Evolutionary conservation across 306 rosid species (phyloP), one percentile per base, ranked within the genome.

Genomic region (Abrus pulchellus): DNA sequence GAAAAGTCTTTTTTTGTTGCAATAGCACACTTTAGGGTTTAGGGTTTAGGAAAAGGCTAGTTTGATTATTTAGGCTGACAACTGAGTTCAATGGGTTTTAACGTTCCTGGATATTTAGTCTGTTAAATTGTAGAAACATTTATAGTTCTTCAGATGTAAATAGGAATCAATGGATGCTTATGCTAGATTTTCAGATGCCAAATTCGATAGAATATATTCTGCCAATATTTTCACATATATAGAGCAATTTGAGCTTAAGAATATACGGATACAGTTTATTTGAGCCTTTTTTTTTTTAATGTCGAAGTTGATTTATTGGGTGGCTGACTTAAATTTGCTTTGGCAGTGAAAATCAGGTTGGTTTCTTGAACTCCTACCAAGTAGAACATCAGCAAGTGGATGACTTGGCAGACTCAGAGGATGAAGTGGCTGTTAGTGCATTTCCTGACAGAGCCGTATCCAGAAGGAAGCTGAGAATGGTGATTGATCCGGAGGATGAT

Each of bases 401-500:
- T 64, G 94, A 88, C 34, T 70, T 94, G 85, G 93, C 41, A 70
- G 97, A 92, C 85, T 90, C 92, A 43, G 97, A 83, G 29, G 91
- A 90, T 84, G 98, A 94, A 75, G 79, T 69, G 81, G 57, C 29
- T 78, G 12, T 76, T 34, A 63, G 65, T 71, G 85, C 48, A 63
- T 20, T 81, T 43, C 75, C 87, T 68, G 80, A 77, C 27, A 89
- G 79, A 73, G 82, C 79, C 62, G 70, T 72, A 56, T 83, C 80
- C 53, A 90, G 92, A 88, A 92, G 97, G 85, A 91, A 80, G 88
- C 85, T 83, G 80, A 90, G 95, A 86, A 90, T 92, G 98, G 91
- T 92, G 13, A 85, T 94, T 80, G 99, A 94, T 61, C 83, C 87
- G 13, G 97, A 91, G 77, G 95, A 92, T 66, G 92, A 90, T 69